Evolutionary conservation across 2,329 filamentous ascomycete genomes (phyloP), one percentile per base, ranked within the genome.

Genomic region (Colletotrichum musae): DNA sequence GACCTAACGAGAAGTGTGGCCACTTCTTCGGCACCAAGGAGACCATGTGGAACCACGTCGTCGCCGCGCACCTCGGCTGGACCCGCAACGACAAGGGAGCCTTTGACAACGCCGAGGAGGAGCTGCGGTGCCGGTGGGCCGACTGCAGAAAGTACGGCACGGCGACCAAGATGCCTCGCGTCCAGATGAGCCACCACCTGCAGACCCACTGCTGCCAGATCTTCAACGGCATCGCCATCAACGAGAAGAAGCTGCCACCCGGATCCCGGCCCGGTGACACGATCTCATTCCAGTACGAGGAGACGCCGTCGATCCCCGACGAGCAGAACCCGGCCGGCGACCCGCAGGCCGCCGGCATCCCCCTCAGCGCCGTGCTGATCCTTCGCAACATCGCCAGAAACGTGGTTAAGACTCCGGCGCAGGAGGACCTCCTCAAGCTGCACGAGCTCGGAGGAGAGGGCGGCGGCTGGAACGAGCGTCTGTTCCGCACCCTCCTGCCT

Each of bases 361-460:
- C 93, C n/a, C 85, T 95, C 6, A 93, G 92, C 63, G 92, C 92
- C 2, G 91, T 92, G 15, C 84, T 95, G 32, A 92, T 96, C 43
- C 85, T 96, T 53, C 88, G 93, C 36, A 96, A 96, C 77, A 89
- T 96, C 70, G 93, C 93, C 13, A 87, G 86, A 72, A 93, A 92
- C 74, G 83, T 90, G 18, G 81, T 86, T 74, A 91, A 90, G 83
- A 90, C 88, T 9, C 86, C 88, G 59, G 83, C 85, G 1, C 85
- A 91, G 74, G 87, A 89, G 72, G 82, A 83, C 74, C 78, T 88
- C 3, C 74, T 85, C 56, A 87, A 87, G 75, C 72, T 79, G 59
- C 85, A 87, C 71, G 79, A 82, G 73, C 75, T 73, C n/a, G 77
- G 77, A 5, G 86, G 84, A 50, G 85, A 85, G 67, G 81, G 82